Conservation (phyloP, 73 alveolate genomes). For the Symbiodinium natans region DNA sequence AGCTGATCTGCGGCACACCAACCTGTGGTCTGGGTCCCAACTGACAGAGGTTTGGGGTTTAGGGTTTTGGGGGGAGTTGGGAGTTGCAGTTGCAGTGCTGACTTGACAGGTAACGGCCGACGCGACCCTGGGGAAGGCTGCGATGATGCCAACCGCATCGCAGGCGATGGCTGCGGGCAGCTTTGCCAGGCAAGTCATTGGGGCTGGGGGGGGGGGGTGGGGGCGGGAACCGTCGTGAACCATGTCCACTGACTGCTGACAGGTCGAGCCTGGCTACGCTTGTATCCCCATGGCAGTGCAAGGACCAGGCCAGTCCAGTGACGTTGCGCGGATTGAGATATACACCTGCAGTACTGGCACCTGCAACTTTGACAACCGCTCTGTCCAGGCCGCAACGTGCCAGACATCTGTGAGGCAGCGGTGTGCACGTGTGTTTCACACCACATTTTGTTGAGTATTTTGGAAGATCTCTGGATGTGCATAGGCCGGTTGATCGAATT, state of each 20-base stretch:
- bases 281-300: conserved; percentile 78
- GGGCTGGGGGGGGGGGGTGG: not conserved
- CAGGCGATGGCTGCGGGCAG: conserved; percentile 66
- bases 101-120: conserved; percentile 57
- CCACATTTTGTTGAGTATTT: no score
- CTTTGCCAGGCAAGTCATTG: conserved; percentile 19
- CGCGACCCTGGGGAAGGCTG: conserved; percentile 72
- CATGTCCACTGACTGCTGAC: not conserved
- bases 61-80: no score
- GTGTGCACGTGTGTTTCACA: no score
- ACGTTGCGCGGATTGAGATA: no score
- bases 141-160: conserved; percentile 37
- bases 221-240: not conserved
- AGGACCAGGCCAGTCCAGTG: conserved; percentile 23
- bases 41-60: not conserved
- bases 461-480: no score
- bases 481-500: no score
- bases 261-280: conserved; percentile 85
- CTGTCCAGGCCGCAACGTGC: conserved; percentile 37
- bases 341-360: no score
- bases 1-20: conserved; percentile 16
- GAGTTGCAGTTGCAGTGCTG: no score
- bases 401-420: conserved; percentile 65
- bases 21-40: conserved; percentile 35
- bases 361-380: no score